A percentile compares a stretch with the other conserved stretches of the same genome.
Evolutionary conservation across 805 yeast genomes (phyloP).

Genomic region (Wickerhamiella slavikovae): DNA sequence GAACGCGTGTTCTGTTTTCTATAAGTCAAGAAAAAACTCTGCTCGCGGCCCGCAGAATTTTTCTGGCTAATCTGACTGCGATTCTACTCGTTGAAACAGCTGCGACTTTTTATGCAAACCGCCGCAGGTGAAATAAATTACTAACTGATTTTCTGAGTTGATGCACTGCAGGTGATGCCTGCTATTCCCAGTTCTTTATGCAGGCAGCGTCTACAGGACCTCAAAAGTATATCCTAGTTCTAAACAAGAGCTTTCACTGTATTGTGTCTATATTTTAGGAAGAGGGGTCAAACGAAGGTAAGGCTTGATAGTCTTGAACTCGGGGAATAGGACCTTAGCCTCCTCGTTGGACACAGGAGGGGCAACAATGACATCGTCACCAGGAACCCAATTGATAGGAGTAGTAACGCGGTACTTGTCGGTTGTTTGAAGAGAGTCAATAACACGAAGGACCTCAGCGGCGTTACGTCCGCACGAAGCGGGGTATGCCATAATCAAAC

Average conservation of each 20-base stretch:
- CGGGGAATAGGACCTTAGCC: constrained; percentile 66
- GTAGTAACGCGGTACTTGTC: constrained; percentile 75
- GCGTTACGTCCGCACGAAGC: constrained; percentile 89
- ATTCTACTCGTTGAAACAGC: too few relatives aligned
- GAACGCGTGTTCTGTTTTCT: too few relatives aligned
- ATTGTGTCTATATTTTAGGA: not conserved
- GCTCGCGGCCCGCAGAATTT: too few relatives aligned
- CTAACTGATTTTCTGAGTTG: too few relatives aligned
- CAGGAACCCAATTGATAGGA: constrained; percentile 76
- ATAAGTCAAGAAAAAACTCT: too few relatives aligned
- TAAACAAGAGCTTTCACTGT: too few relatives aligned
- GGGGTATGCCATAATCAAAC: constrained; percentile 72
- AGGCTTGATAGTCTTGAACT: constrained; percentile 71
- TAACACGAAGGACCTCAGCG: constrained; percentile 72
- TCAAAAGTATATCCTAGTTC: not conserved
- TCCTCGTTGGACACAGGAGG: constrained; percentile 66
- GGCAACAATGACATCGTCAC: constrained; percentile 82
- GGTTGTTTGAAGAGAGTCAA: constrained; percentile 70
- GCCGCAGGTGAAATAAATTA: too few relatives aligned
- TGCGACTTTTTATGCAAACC: too few relatives aligned
- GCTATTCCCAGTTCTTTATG: too few relatives aligned
- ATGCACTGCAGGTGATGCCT: too few relatives aligned
- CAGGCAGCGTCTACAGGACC: not conserved
- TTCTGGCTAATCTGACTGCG: too few relatives aligned
- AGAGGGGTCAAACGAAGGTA: constrained; percentile 49